Evolutionary conservation across 768 basidiomycete genomes (phyloP).

Genomic region (Fibroporia radiculosa): DNA sequence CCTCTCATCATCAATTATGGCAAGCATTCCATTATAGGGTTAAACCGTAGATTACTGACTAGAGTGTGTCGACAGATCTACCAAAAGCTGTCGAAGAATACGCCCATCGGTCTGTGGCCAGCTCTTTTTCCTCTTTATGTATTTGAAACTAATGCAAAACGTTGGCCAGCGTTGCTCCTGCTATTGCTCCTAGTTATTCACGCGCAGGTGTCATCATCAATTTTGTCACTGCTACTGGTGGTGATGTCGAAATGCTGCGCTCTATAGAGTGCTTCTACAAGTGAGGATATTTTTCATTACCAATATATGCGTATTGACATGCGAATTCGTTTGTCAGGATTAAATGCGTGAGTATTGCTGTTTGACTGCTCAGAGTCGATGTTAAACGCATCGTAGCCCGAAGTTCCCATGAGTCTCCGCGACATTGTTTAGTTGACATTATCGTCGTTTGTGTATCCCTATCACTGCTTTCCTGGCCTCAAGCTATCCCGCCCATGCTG

Average conservation of each 20-base stretch:
- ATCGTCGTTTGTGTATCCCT: constrained; percentile 73
- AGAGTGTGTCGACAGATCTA: constrained; percentile 44
- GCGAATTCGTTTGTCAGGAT: constrained; percentile 18
- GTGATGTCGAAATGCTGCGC: constrained; percentile 97
- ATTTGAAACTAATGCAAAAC: constrained; percentile 8
- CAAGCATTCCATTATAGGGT: constrained; percentile 22
- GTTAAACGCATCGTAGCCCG: constrained; percentile 49
- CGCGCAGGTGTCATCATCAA: constrained; percentile 92
- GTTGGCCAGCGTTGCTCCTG: constrained; percentile 64
- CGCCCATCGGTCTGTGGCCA: constrained; percentile 66
- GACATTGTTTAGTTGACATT: constrained; percentile 65
- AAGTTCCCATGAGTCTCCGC: constrained; percentile 86
- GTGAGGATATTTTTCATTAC: constrained; percentile 34
- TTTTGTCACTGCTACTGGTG: constrained; percentile 95
- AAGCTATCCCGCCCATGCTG: constrained; percentile 24
- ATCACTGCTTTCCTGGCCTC: constrained; percentile 34
- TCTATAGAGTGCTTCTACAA: constrained; percentile 99
- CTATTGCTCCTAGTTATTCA: constrained; percentile 76
- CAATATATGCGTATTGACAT: not conserved
- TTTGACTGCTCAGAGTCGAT: not conserved
- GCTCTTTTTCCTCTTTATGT: not conserved
- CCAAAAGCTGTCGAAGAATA: constrained; percentile 97
- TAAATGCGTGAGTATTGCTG: constrained; percentile 68
- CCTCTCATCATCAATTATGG: constrained; percentile 96
- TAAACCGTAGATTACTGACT: constrained; percentile 7